phyloP scores from a whole-genome alignment of 2,329 filamentous ascomycete species.

The Beauveria pseudobassiana region DNA sequence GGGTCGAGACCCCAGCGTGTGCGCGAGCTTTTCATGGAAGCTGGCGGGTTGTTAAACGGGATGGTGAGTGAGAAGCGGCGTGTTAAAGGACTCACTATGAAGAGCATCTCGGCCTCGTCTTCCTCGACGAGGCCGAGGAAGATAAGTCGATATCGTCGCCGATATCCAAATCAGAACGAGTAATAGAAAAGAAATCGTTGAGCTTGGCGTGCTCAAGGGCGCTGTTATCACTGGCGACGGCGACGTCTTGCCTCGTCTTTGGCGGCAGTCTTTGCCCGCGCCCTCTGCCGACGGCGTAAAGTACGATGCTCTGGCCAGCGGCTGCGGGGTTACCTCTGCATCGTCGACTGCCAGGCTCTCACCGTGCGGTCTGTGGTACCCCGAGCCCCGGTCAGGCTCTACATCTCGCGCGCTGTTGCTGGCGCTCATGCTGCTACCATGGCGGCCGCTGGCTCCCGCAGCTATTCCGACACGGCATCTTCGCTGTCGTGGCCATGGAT shows the following conservation, averaged over 20 bases:
- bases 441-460: constrained; percentile 2
- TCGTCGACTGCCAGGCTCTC: constrained; percentile 59
- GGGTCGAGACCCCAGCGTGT: constrained; percentile 67
- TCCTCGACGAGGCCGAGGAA: constrained; percentile 61
- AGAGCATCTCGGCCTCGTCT: constrained; percentile 56
- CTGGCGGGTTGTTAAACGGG: constrained; percentile 27
- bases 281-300: constrained; percentile 45
- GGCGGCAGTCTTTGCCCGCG: constrained; percentile 21
- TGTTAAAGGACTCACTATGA: constrained; percentile 46
- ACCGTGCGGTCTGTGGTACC: constrained; percentile 22
- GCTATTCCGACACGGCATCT: neutral
- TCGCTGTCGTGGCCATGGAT: constrained; percentile 23
- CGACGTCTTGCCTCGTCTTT: constrained; percentile 13
- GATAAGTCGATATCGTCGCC: constrained; percentile 58
- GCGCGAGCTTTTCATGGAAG: constrained; percentile 62
- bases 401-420: neutral
- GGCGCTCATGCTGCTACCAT: neutral
- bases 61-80: neutral
- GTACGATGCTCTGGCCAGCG: constrained; percentile 66
- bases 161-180: constrained; percentile 55
- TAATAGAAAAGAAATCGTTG: constrained; percentile 59
- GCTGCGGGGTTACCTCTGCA: constrained; percentile 70
- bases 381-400: neutral
- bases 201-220: constrained; percentile 28
- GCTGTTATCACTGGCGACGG: constrained; percentile 25